Percentiles rank a stretch among this genome's conserved stretches.
These are phyloP conservation scores for Actinomortierella ambigua DNA, from an alignment of 371 early-diverging fungal species.

Conservation along the genomic window DNA sequence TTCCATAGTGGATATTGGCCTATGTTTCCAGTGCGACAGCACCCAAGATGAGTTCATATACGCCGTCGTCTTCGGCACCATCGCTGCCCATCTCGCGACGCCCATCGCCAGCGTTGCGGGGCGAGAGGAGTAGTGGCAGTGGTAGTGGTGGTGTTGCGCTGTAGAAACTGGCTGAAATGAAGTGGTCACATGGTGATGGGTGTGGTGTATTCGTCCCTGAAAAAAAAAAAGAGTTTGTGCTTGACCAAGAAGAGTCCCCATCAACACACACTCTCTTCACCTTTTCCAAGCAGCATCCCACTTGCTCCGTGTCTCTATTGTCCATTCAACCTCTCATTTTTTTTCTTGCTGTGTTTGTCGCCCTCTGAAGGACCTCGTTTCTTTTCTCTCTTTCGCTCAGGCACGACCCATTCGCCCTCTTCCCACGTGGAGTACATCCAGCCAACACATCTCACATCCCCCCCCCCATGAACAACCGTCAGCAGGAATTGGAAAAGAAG, in stretches of 20 bases:
- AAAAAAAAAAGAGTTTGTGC: background rate
- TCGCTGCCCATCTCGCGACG: conserved; percentile 36
- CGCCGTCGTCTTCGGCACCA: conserved; percentile 36
- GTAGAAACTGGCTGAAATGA: conserved; percentile 1
- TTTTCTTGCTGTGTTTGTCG: conserved; percentile 1
- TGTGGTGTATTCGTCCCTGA: background rate
- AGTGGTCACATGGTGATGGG: background rate
- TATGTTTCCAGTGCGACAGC: conserved; percentile 39
- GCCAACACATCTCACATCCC: conserved; percentile 1
- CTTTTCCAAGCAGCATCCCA: background rate
- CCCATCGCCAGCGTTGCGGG: conserved; percentile 23
- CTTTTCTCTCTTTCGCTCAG: conserved; percentile 1
- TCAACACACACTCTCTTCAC: too few relatives aligned
- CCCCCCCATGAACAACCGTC: conserved; percentile 67
- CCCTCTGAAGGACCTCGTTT: background rate
- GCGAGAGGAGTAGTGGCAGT: background rate
- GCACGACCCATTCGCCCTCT: background rate
- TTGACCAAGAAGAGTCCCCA: too few relatives aligned
- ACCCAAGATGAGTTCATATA: conserved; percentile 40
- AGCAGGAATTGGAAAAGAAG: conserved; percentile 90
- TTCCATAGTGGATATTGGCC: conserved; percentile 41
- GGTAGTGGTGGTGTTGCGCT: background rate
- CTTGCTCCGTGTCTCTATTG: conserved; percentile 1
- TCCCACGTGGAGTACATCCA: too few relatives aligned
- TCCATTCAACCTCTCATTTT: conserved; percentile 2